phyloP scores from a whole-genome alignment of 1,139 yeast species.

The Debaryomycetaceae sp. region DNA sequence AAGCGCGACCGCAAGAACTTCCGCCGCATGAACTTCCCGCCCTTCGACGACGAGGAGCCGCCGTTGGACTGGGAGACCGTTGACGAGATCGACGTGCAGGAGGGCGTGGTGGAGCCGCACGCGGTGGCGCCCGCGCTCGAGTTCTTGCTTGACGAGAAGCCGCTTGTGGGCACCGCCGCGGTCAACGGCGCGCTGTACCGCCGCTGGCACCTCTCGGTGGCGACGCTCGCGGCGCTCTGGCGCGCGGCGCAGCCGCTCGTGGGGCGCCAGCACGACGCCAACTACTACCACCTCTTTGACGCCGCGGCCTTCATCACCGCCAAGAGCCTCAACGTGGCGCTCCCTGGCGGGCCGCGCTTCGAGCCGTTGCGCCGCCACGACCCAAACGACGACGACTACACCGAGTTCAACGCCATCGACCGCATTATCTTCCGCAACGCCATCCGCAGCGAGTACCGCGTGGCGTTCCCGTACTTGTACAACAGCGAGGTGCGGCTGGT shows the following conservation, averaged over 20 bases:
- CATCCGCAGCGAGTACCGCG: constrained; percentile 74
- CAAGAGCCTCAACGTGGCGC: constrained; percentile 77
- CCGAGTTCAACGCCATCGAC: constrained; percentile 87
- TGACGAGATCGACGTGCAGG: too few relatives aligned
- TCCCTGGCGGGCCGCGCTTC: constrained; percentile 96
- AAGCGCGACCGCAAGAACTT: constrained; percentile 88
- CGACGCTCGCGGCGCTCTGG: constrained; percentile 63
- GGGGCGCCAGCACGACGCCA: constrained; percentile 51
- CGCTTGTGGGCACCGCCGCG: constrained; percentile 52
- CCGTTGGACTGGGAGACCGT: constrained; percentile 83
- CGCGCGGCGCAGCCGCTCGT: constrained; percentile 67
- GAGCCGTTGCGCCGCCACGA: constrained; percentile 76
- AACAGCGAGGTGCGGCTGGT: constrained; percentile 75
- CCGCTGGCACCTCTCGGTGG: constrained; percentile 62
- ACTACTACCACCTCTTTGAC: constrained; percentile 68
- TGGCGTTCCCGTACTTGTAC: constrained; percentile 82
- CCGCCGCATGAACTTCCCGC: constrained; percentile 89
- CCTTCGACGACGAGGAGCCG: constrained; percentile 97
- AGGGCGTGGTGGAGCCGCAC: constrained; percentile 57
- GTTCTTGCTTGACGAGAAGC: constrained; percentile 80
- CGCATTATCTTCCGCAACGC: constrained; percentile 77
- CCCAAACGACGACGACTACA: constrained; percentile 71
- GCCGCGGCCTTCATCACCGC: constrained; percentile 80
- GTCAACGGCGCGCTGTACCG: constrained; percentile 79
- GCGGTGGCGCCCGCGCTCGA: constrained; percentile 23